phyloP scores from a whole-genome alignment of 805 yeast genomes.

The Kluyveromyces nonfermentans region DNA sequence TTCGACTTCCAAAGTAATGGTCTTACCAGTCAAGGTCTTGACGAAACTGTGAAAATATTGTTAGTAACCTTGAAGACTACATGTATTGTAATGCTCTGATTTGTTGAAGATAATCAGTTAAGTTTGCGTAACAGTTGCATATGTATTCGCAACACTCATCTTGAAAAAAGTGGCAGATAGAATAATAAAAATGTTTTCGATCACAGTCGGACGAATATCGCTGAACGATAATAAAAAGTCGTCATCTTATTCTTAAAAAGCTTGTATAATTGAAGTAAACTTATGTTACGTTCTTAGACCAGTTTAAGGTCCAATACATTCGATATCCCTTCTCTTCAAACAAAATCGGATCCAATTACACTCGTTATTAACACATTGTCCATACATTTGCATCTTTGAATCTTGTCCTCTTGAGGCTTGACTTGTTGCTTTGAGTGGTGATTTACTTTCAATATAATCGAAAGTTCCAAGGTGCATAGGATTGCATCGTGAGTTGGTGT shows the following conservation, averaged over 20 bases:
- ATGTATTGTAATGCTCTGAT: neutral
- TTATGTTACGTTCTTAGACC: neutral
- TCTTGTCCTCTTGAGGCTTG: constrained; percentile 18
- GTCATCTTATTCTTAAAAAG: no score
- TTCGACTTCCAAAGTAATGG: constrained; percentile 98
- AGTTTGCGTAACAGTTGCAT: neutral
- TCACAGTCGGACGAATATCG: no score
- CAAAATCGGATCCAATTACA: neutral
- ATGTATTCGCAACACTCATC: no score
- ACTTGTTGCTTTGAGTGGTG: neutral
- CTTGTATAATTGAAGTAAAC: no score
- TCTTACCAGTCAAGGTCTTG: constrained; percentile 82
- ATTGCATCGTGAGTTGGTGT: neutral
- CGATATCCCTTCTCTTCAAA: neutral
- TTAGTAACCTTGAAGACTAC: constrained; percentile 3
- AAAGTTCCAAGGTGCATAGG: neutral
- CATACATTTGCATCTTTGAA: constrained; percentile 41
- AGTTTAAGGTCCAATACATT: no score
- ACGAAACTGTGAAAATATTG: constrained; percentile 42
- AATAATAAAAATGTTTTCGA: no score
- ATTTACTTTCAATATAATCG: neutral
- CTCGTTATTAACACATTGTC: neutral
- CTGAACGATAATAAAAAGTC: no score
- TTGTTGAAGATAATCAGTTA: neutral
- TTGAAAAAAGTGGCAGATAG: no score